Conservation (phyloP, 768 basidiomycete genomes). For the Russula virescens region DNA sequence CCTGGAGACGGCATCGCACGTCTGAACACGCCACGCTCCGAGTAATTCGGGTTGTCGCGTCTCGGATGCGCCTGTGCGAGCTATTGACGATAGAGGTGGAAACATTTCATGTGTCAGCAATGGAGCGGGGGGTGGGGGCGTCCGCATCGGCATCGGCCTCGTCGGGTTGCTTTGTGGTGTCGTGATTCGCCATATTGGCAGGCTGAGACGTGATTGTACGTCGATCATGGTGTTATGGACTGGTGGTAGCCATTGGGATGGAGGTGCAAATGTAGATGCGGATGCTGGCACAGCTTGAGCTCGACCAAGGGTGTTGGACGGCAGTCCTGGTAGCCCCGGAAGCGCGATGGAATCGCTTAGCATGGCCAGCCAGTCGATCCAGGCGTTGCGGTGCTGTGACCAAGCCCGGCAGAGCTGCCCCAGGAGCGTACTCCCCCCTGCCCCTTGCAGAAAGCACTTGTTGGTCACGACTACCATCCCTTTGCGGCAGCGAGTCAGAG, state of each 20-base stretch:
- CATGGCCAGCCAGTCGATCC: constrained; percentile 29
- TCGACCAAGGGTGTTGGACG: background rate
- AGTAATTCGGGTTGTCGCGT: too few relatives aligned
- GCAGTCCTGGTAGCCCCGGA: background rate
- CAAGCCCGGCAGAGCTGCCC: constrained; percentile 33
- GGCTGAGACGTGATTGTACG: too few relatives aligned
- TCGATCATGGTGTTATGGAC: too few relatives aligned
- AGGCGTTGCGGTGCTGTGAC: constrained; percentile 26
- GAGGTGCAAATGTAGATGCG: background rate
- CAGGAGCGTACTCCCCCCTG: constrained; percentile 38
- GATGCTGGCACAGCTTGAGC: background rate
- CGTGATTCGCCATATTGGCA: too few relatives aligned
- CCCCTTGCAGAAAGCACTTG: constrained; percentile 34
- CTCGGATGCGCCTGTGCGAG: too few relatives aligned
- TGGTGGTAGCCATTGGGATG: background rate
- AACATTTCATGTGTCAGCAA: background rate
- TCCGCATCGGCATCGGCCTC: too few relatives aligned
- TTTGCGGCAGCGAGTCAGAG: constrained; percentile 36
- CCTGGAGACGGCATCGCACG: too few relatives aligned
- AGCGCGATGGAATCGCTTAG: background rate
- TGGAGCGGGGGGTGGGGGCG: too few relatives aligned
- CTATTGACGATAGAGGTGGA: background rate
- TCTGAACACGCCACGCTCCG: too few relatives aligned
- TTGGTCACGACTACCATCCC: constrained; percentile 47
- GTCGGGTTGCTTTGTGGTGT: too few relatives aligned